phyloP scores from a whole-genome alignment of 495 filamentous ascomycete species.

The Cercophora samala region DNA sequence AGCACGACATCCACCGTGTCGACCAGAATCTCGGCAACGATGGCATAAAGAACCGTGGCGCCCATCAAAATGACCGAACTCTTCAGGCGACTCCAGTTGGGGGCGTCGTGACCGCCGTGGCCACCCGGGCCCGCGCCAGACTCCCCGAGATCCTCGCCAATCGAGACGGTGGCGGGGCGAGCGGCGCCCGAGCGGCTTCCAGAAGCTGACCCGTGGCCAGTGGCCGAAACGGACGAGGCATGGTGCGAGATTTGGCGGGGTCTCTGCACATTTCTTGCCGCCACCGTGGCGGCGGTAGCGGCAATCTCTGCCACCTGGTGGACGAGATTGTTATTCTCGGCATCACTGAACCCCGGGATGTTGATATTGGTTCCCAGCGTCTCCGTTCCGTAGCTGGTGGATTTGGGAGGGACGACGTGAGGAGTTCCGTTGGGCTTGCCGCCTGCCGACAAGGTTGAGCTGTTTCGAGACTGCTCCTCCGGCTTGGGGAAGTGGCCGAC shows the following conservation, averaged over 20 bases:
- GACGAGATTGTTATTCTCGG: constrained; percentile 74
- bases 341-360: constrained; percentile 67
- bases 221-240: constrained; percentile 21
- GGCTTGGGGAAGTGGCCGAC: constrained; percentile 60
- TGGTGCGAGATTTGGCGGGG: constrained; percentile 25
- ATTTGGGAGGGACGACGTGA: constrained; percentile 71
- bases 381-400: constrained; percentile 39
- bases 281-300: constrained; percentile 84
- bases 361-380: constrained; percentile 43
- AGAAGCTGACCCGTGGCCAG: constrained; percentile 23
- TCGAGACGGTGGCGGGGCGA: constrained; percentile 42
- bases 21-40: constrained; percentile 96
- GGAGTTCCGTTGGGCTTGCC: constrained; percentile 46
- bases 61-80: constrained; percentile 83
- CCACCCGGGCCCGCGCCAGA: constrained; percentile 36
- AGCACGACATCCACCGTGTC: constrained; percentile 94
- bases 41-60: constrained; percentile 87
- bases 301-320: constrained; percentile 87
- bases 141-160: constrained; percentile 40
- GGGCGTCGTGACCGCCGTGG: constrained; percentile 87
- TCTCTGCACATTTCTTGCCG: constrained; percentile 66
- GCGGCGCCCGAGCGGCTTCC: constrained; percentile 34
- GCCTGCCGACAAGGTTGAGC: constrained; percentile 36
- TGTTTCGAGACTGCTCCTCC: constrained; percentile 46
- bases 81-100: constrained; percentile 93